phyloP scores from a whole-genome alignment of 768 basidiomycete species.

The Cystofilobasidium bisporidii region DNA sequence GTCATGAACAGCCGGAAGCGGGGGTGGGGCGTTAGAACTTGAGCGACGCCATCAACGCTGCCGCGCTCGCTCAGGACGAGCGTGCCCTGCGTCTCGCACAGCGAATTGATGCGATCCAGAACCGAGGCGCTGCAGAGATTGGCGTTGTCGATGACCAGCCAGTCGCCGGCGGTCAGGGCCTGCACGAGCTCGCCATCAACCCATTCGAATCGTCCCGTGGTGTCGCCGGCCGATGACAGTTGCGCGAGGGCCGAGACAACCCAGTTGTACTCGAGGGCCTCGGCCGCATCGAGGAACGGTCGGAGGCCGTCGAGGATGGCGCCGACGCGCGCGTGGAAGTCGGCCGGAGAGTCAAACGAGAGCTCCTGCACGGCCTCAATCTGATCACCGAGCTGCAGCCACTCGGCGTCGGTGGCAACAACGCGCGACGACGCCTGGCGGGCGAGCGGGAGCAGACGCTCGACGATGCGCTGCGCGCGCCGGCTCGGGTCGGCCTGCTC shows the following conservation, averaged over 20 bases:
- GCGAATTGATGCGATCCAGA: conserved; percentile 87
- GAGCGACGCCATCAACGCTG: conserved; percentile 62
- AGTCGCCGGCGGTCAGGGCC: conserved; percentile 76
- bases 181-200: conserved; percentile 80
- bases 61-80: conserved; percentile 86
- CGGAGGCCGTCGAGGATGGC: conserved; percentile 13
- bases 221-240: conserved; percentile 15
- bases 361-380: conserved; percentile 9
- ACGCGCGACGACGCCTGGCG: not conserved
- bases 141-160: conserved; percentile 83
- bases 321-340: conserved; percentile 5
- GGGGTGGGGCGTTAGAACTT: conserved; percentile 69
- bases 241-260: conserved; percentile 16
- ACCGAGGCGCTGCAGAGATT: conserved; percentile 94
- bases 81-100: conserved; percentile 76
- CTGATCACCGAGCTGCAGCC: conserved; percentile 4
- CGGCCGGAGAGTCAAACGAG: conserved; percentile 8
- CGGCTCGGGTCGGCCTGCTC: conserved; percentile 63
- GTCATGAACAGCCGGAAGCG: conserved; percentile 90
- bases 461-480: conserved; percentile 12
- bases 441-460: conserved; percentile 6
- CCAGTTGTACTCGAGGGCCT: conserved; percentile 19
- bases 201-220: conserved; percentile 72
- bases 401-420: conserved; percentile 13
- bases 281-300: conserved; percentile 16